Conservation (phyloP, 1,284 basidiomycete genomes). For the Trametes versicolor region DNA sequence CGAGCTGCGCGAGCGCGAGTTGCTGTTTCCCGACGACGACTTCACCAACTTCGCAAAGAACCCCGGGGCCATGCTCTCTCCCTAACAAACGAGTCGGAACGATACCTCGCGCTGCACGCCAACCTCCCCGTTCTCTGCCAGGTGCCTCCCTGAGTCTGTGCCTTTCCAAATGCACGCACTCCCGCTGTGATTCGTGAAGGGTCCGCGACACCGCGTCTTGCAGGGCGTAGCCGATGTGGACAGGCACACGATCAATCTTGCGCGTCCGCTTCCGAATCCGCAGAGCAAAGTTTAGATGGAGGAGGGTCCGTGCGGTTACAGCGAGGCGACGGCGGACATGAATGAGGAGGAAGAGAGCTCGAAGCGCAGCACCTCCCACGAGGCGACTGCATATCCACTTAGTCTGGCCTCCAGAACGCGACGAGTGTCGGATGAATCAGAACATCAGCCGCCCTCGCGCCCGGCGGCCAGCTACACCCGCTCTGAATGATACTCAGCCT, state of each 20-base stretch:
- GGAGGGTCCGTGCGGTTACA: slow-evolving; percentile 11
- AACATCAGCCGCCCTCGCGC: slow-evolving; percentile 4
- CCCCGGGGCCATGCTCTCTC: slow-evolving; percentile 44
- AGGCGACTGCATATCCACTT: slow-evolving; percentile 35
- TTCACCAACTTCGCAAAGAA: slow-evolving; percentile 52
- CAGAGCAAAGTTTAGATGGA: slow-evolving; percentile 6
- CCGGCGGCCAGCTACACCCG: background rate
- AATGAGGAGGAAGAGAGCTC: slow-evolving; percentile 45
- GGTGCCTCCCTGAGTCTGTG: background rate
- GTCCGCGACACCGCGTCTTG: background rate
- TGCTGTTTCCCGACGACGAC: slow-evolving; percentile 28
- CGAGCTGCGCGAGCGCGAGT: slow-evolving; percentile 33
- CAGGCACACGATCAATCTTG: slow-evolving; percentile 20
- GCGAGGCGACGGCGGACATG: slow-evolving; percentile 55
- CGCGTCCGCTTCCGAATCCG: slow-evolving; percentile 16
- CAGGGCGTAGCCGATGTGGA: slow-evolving; percentile 21
- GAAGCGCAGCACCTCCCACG: slow-evolving; percentile 25
- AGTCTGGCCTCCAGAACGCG: background rate
- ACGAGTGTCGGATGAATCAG: background rate
- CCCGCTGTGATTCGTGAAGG: slow-evolving; percentile 1
- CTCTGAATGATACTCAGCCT: too few relatives aligned
- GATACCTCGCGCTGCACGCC: slow-evolving; percentile 10
- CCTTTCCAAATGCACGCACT: background rate
- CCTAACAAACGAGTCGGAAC: background rate
- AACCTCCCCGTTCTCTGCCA: background rate